phyloP scores from a whole-genome alignment of 768 basidiomycete genomes.

The Piloderma croceum region DNA sequence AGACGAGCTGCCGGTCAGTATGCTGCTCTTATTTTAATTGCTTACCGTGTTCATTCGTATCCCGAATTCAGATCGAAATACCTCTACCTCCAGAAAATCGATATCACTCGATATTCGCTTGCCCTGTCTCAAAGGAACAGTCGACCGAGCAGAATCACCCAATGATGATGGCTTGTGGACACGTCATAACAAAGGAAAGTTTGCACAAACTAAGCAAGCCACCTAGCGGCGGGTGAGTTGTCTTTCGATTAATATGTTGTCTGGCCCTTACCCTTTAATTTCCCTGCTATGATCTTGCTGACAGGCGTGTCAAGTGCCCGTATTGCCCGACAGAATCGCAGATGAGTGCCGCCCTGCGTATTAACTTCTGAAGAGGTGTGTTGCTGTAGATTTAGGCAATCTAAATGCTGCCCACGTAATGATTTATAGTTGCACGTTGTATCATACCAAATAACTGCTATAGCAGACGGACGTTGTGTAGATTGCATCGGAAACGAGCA shows the following conservation, averaged over 20 bases:
- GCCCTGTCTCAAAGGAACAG: conserved; percentile 97
- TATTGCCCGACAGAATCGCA: conserved; percentile 87
- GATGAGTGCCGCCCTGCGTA: conserved; percentile 48
- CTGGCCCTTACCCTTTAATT: conserved; percentile 1
- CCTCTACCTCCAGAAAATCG: conserved; percentile 79
- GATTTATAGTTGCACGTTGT: no score
- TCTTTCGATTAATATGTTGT: conserved; percentile 9
- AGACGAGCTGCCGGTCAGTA: conserved; percentile 79
- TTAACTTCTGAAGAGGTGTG: conserved; percentile 50
- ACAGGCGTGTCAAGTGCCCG: conserved; percentile 90
- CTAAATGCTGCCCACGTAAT: no score
- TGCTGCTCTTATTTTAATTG: no score
- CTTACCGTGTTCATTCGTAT: conserved; percentile 9
- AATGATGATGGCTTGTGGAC: conserved; percentile 96
- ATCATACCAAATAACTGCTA: no score
- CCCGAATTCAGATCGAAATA: conserved; percentile 83
- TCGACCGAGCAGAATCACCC: conserved; percentile 90
- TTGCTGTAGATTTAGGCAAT: conserved; percentile 1
- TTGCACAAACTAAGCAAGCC: conserved; percentile 84
- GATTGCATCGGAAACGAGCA: no score
- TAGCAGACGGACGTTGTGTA: no score
- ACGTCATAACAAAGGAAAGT: conserved; percentile 91
- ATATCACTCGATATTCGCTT: conserved; percentile 96
- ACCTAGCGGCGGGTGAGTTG: conserved; percentile 70
- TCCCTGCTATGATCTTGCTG: conserved; percentile 5